phyloP scores from a whole-genome alignment of 2,329 filamentous ascomycete species.

The Alternaria sp. region DNA sequence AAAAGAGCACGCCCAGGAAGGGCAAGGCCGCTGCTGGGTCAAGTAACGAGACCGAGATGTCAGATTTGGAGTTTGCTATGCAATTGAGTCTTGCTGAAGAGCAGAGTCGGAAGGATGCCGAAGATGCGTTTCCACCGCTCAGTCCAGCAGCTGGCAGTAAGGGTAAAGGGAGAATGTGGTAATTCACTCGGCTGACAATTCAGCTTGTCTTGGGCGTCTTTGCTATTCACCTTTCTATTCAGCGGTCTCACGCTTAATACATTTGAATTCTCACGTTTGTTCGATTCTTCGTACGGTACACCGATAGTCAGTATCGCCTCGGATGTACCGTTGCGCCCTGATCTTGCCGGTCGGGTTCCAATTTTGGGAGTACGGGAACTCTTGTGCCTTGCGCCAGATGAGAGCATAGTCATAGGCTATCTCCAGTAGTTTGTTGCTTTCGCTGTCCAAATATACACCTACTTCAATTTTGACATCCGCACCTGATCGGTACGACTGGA shows the following conservation, averaged over 20 bases:
- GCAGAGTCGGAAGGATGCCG: conserved; percentile 52
- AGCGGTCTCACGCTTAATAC: not conserved
- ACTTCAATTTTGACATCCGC: not conserved
- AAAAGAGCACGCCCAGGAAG: conserved; percentile 34
- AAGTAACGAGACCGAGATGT: conserved; percentile 54
- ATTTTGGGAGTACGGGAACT: not conserved
- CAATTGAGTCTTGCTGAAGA: conserved; percentile 68
- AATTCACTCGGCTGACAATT: not conserved
- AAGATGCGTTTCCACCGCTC: conserved; percentile 37
- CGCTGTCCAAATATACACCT: not conserved
- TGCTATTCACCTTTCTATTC: not conserved
- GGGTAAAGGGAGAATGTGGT: conserved; percentile 39
- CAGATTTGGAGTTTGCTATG: conserved; percentile 67
- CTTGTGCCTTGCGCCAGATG: not conserved
- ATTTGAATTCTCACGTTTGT: not conserved
- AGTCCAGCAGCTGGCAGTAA: conserved; percentile 30
- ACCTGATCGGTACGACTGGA: not conserved
- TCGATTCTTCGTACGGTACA: not conserved
- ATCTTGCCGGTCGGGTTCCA: not conserved
- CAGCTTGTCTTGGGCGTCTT: not conserved
- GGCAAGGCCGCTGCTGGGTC: conserved; percentile 40
- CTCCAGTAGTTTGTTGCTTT: not conserved
- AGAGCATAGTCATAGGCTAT: not conserved
- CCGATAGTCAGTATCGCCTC: not conserved
- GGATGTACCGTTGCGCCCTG: not conserved